Evolutionary conservation across 352 stramenopile genomes (phyloP), one percentile per base, ranked within the genome.

Genomic region (Aphanomyces astaci): DNA sequence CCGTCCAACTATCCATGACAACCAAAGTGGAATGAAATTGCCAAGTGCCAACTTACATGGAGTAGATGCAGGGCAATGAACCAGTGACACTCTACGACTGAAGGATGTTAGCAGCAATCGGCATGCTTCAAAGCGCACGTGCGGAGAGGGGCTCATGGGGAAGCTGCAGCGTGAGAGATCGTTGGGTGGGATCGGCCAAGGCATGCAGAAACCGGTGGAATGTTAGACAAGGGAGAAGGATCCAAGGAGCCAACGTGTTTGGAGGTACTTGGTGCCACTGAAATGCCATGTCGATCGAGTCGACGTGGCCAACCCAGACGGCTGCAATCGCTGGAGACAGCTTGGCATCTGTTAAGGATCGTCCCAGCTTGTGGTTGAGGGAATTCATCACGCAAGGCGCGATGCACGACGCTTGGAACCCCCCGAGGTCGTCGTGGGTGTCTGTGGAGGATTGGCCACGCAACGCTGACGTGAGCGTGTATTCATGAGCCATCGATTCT

Each of bases 391-490:
- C 19, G 30, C 56, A 68, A 9, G 46, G 62, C 1, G 5, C 4
- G 24, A 68, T 36, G 33, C n/a, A 22, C 2, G 28, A 28, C 9
- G 43, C n/a, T 62, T 68, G 39, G 28, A 68, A 68, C 3, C 22
- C 22, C 19, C 4, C 22, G 1, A 68, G 39, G n/a, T 25, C n/a
- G 5, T 59, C 28, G 51, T 43, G 33, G 39, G 62, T 68, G 31
- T 56, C 1, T 27, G 19, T 4, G 4, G 28, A 33, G 24, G 28
- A 31, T 51, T 68, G 62, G 7, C 62, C 62, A 10, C 24, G 30
- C 13, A 68, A 45, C 22, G 62, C 62, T 13, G 62, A 13, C 22
- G 62, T 36, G 32, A 68, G 46, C 3, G 62, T 68, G 51, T 68
- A 68, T n/a, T 28, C 7, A 19, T 40, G 11, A 5, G 62, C n/a